phyloP scores from a whole-genome alignment of 345 rosid species.

The Eucalyptus regnans region DNA sequence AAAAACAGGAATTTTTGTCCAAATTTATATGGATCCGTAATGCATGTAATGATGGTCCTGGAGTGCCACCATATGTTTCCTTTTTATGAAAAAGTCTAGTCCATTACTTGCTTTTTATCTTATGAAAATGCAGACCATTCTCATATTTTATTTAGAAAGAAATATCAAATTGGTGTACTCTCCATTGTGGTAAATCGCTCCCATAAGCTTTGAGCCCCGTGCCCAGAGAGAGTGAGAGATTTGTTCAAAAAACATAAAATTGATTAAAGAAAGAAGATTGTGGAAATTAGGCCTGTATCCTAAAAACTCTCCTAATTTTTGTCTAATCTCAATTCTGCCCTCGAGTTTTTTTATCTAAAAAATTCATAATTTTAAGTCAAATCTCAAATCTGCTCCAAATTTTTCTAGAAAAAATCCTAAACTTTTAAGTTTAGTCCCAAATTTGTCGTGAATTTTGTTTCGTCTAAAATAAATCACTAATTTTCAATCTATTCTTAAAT shows the following conservation, averaged over 20 bases:
- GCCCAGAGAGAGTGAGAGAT: neutral
- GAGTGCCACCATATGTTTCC: neutral
- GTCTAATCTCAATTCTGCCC: neutral
- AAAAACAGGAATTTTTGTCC: neutral
- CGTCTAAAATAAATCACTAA: too few species aligned
- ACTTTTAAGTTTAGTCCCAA: rapidly evolving
- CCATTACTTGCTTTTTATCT: neutral
- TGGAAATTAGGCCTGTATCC: neutral
- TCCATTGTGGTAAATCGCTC: neutral
- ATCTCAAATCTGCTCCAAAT: too few species aligned
- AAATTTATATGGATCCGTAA: neutral
- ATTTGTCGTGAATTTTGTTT: neutral
- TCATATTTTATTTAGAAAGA: neutral
- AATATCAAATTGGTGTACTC: neutral
- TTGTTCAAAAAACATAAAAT: neutral
- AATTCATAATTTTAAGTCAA: neutral
- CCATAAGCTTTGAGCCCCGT: neutral
- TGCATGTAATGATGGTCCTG: neutral
- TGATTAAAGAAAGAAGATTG: neutral
- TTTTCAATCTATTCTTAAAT: neutral
- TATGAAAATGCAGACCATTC: neutral
- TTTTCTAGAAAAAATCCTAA: neutral
- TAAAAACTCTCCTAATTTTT: too few species aligned
- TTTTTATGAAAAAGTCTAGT: neutral
- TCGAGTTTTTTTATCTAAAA: neutral